Base-by-base conservation (phyloP, 2,329 filamentous ascomycete genomes). In the Nigrospora sphaerica region DNA sequence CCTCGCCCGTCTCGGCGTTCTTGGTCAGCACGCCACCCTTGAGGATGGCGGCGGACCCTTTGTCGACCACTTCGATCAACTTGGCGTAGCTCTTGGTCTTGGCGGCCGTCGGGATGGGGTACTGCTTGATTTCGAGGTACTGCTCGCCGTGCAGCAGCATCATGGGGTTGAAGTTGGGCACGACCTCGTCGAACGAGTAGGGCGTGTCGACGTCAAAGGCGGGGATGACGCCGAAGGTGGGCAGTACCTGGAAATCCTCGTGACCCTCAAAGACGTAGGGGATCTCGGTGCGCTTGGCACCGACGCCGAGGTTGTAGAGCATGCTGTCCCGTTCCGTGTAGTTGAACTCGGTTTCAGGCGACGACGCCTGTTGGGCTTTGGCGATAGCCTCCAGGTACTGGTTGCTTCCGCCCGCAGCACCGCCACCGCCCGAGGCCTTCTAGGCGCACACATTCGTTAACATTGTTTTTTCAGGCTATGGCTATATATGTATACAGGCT, bases 141-240 rank as follows among this genome's bases (percentile, higher is more conserved):
- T 98, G 93, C 76, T 98, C 93, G 63, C 93, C 93, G 72, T 98
- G 93, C 19, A 98, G 85, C 43, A 98, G 82, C 90, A 96, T 96
- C 89, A 95, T 96, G 51, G 91, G 92, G 34, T 82, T 89, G 76
- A 96, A 98, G 77, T 97, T 95, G 65, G 91, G 90, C 28, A 97
- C 86, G 51, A 98, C 79, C 47, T 91, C 81, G 61, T 83, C 80
- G 59, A 93, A 78, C 66, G 76, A 82, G 74, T 86, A 97, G 28
- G 92, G 88, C 50, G 83, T 73, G 55, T 86, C 77, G 50, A 89
- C 85, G 70, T 86, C 86, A 73, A 97, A 96, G 59, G 84, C 86
- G n/a, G 93, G 93, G 58, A 98, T 85, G 52, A 97, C 93, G 64
- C 91, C 93, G 61, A 88, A 98, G n/a, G 90, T 95, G 45, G 93